phyloP scores from a whole-genome alignment of 108 stramenopile genomes.

The Skeletonema grethae region DNA sequence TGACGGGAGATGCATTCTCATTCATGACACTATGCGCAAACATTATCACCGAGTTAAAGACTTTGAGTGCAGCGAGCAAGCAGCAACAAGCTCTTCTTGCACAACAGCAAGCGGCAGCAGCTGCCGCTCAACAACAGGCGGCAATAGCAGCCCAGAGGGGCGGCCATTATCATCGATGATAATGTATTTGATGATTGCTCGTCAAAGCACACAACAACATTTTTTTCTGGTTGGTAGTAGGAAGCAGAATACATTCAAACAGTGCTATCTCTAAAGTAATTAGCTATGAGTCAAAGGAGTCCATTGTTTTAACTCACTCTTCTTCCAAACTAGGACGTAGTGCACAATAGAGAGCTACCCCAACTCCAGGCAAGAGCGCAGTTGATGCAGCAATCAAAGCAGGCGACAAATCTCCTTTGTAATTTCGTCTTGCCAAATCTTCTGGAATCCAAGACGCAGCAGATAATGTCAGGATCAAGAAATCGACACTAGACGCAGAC shows the following conservation, averaged over 20 bases:
- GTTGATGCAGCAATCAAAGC: conserved; percentile 53
- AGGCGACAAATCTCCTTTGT: conserved; percentile 12
- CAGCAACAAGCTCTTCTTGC: conserved; percentile 72
- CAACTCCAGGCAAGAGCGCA: conserved; percentile 56
- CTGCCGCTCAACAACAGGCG: conserved; percentile 65
- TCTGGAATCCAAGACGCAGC: conserved; percentile 60
- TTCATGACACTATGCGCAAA: conserved; percentile 98
- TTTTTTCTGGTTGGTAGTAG: conserved; percentile 5
- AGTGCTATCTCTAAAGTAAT: neutral
- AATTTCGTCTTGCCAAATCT: conserved; percentile 51
- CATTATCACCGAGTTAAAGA: conserved; percentile 98
- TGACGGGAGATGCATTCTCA: conserved; percentile 96
- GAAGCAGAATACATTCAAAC: neutral
- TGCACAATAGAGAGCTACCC: conserved; percentile 58
- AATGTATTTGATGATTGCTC: conserved; percentile 10
- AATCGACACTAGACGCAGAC: conserved; percentile 60
- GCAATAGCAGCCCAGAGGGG: conserved; percentile 55
- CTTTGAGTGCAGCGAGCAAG: conserved; percentile 90
- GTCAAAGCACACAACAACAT: conserved; percentile 2
- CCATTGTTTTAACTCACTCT: conserved; percentile 3
- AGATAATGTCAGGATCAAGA: conserved; percentile 47
- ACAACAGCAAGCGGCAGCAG: conserved; percentile 70
- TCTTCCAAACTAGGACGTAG: conserved; percentile 55
- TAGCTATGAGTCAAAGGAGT: neutral
- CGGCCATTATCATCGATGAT: conserved; percentile 37